Evolutionary conservation across 257 asterid species (phyloP).

Genomic region (Pogostemon cablin): DNA sequence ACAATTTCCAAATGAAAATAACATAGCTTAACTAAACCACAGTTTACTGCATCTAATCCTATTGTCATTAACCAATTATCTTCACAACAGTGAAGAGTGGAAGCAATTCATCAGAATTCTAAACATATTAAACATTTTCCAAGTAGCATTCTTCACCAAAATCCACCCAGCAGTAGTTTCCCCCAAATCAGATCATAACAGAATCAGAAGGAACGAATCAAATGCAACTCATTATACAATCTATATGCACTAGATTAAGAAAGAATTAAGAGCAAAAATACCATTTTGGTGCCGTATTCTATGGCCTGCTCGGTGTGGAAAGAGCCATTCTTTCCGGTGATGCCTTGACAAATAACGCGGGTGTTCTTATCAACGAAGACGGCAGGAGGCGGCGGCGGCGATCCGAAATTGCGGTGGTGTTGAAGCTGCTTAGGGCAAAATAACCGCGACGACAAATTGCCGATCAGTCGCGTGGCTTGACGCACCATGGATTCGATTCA

Average conservation of each 20-base stretch:
- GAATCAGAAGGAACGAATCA: neutral
- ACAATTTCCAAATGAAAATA: constrained; percentile 5
- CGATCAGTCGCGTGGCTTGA: constrained; percentile 53
- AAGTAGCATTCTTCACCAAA: neutral
- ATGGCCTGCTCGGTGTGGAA: constrained; percentile 97
- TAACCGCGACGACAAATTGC: constrained; percentile 60
- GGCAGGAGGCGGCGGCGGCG: constrained; percentile 86
- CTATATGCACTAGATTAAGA: neutral
- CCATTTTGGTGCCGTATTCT: constrained; percentile 97
- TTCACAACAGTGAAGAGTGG: neutral
- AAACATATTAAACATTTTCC: neutral
- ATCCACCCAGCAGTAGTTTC: neutral
- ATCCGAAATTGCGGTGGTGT: constrained; percentile 77
- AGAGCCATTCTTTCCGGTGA: constrained; percentile 96
- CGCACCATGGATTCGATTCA: constrained; percentile 27
- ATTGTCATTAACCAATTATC: neutral
- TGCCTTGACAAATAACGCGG: constrained; percentile 93
- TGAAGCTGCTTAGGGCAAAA: constrained; percentile 50
- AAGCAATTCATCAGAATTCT: neutral
- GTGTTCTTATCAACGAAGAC: constrained; percentile 95
- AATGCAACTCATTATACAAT: neutral
- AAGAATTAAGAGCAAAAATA: constrained; percentile 24
- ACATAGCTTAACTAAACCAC: neutral
- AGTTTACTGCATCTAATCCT: constrained; percentile 4
- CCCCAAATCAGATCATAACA: neutral